Evolutionary conservation across 1,139 yeast species (phyloP), one percentile per base, ranked within the genome.

Genomic region (Suhomyces wounanorum): DNA sequence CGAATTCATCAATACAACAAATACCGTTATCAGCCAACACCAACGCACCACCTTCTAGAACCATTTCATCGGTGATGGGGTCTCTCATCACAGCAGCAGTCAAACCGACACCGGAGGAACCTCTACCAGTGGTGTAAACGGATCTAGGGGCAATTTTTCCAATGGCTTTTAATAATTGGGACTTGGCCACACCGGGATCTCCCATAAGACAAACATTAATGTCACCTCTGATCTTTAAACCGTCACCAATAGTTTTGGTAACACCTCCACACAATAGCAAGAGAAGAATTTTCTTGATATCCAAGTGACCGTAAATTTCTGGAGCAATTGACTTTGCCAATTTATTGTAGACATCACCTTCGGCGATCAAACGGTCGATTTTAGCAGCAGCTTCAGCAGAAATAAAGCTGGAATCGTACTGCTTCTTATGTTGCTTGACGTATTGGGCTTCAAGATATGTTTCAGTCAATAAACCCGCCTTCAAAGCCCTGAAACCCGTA

Each of bases 81-180:
- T 95, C 99, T 63, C 96, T 83, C 96, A 94, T 91, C 40, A 95
- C 99, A 0, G 99, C 99, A 2, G 99, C 99, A 2, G 99, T 95
- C 62, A 95, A 79, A 72, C 99, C 99, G 45, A 95, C 99, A 50
- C 99, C 99, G 0, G 99, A 94, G 6, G 98, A 91, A 67, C 99
- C 99, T 65, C 96, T 83, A 73, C 99, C 99, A 1, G 99, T 95
- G 8, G 99, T 95, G 70, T 95, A 95, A 39, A 95, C 96, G 45
- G 97, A 96, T 66, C 99, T 82, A 28, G 99, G 99, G 0, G 99
- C 96, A 46, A 95, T 89, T 62, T 92, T 91, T 51, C 92, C 81
- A 56, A 95, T 89, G 35, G 96, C 89, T 68, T 94, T 94, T 56
- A 95, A 78, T 62, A 95, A 77, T 78, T 95, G 99, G 1, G 99